Evolutionary conservation across 805 yeast species (phyloP).

Genomic region (Sungouiozyma ichnusensis): DNA sequence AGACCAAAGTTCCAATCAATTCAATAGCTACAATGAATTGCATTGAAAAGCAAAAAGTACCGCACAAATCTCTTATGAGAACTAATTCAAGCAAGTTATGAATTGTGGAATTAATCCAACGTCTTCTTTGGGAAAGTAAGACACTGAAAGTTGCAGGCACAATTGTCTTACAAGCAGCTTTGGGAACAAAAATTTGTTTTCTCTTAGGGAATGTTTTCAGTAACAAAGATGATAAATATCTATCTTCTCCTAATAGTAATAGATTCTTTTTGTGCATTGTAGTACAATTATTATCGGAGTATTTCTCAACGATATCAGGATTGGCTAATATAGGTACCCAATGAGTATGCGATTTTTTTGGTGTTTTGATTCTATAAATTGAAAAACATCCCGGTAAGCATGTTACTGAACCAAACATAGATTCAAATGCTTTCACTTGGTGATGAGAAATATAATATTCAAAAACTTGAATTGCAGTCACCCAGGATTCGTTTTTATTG

Average conservation of each 20-base stretch:
- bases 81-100: constrained; percentile 86
- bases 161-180: constrained; percentile 84
- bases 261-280: constrained; percentile 81
- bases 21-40: constrained; percentile 82
- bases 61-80: constrained; percentile 78
- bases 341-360: constrained; percentile 64
- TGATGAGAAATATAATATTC: constrained; percentile 91
- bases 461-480: constrained; percentile 85
- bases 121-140: constrained; percentile 81
- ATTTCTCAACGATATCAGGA: constrained; percentile 87
- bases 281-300: constrained; percentile 74
- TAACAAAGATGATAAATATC: constrained; percentile 78
- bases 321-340: constrained; percentile 94
- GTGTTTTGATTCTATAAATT: constrained; percentile 83
- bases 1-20: constrained; percentile 74
- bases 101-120: constrained; percentile 94
- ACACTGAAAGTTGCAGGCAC: constrained; percentile 79
- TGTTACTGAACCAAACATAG: constrained; percentile 91
- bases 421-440: constrained; percentile 87
- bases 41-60: constrained; percentile 91
- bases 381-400: constrained; percentile 94
- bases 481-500: constrained; percentile 77
- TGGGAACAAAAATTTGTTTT: constrained; percentile 76
- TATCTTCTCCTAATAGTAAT: constrained; percentile 80
- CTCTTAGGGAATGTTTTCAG: constrained; percentile 81